These are phyloP conservation scores for Elymus sibiricus DNA, from an alignment of 176 grass and related monocot genomes.

Conservation along the genomic window DNA sequence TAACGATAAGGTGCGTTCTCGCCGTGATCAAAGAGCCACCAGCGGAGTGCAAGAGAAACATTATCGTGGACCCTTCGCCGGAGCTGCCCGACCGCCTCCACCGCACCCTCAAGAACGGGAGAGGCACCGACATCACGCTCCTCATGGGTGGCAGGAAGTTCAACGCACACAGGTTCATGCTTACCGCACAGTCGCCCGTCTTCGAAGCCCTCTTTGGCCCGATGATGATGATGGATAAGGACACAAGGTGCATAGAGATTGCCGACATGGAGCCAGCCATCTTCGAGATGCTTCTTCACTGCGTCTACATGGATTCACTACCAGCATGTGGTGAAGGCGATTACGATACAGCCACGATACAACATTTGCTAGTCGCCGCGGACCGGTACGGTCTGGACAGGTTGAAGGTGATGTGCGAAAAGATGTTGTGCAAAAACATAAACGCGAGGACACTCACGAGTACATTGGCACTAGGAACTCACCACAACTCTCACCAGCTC, in stretches of 20 bases:
- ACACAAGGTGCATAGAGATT: background rate
- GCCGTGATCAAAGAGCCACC: background rate
- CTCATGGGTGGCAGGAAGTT: background rate
- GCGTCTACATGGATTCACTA: background rate
- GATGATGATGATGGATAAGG: conserved; percentile 10
- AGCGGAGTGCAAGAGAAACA: background rate
- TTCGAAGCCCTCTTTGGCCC: conserved; percentile 2
- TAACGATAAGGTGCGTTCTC: background rate
- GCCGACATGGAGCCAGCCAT: background rate
- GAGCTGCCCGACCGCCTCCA: background rate
- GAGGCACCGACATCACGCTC: background rate
- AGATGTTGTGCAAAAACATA: no score
- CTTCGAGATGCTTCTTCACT: conserved; percentile 26
- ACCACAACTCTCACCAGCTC: no score
- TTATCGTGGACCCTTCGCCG: background rate
- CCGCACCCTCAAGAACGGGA: background rate
- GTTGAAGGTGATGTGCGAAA: no score
- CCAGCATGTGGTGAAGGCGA: background rate
- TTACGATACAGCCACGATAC: background rate
- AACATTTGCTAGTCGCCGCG: background rate
- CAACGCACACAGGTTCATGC: background rate
- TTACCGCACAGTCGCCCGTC: background rate
- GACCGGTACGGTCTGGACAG: no score
- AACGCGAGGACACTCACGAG: no score
- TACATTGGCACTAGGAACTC: no score